Base-by-base conservation (phyloP, 306 rosid species). In the Canavalia gladiata region DNA sequence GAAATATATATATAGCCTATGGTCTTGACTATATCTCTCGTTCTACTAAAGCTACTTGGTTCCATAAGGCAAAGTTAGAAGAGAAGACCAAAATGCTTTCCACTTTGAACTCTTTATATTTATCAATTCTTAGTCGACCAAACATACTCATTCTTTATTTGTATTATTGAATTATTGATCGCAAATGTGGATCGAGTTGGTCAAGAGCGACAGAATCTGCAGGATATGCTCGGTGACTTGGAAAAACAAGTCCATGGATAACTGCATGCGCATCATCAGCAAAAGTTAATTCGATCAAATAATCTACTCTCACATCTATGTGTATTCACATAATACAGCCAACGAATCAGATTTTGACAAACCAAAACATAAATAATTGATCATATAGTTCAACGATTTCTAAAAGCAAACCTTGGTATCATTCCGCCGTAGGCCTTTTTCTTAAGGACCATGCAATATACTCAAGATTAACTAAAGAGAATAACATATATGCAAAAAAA, bases 161-260 rank as follows among this genome's bases (percentile, higher is more conserved):
- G 76, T 58, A 67, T 84, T 77, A 56, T 37, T 2, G 41, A 37
- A 67, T 84, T 77, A 34, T 29, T 73, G 70, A 72, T 42, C 47
- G 7, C 30, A 39, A 65, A 33, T 65, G 64, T 75, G 7, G 45
- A 81, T 59, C 57, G 18, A 9, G 29, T 18, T 43, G 67, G 73
- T 81, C 74, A 77, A 77, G 66, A 12, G 82, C 41, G 41, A 74
- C 88, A 74, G 56, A 60, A 51, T 68, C 77, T 85, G 81, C 45
- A 72, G 60, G 60, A 33, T 18, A 18, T 25, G 60, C 70, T 46
- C 4, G 76, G 46, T 70, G 2, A 4, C 34, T 11, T 71, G n/a
- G 73, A 58, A 76, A 84, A 71, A 50, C 56, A 64, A 60, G 64
- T 28, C 57, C 78, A 41, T 66, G 63, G 68, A 77, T 72, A 72